Evolutionary conservation across 495 filamentous ascomycete genomes (phyloP), one percentile per base, ranked within the genome.

Genomic region (Aeminium ludgeri): DNA sequence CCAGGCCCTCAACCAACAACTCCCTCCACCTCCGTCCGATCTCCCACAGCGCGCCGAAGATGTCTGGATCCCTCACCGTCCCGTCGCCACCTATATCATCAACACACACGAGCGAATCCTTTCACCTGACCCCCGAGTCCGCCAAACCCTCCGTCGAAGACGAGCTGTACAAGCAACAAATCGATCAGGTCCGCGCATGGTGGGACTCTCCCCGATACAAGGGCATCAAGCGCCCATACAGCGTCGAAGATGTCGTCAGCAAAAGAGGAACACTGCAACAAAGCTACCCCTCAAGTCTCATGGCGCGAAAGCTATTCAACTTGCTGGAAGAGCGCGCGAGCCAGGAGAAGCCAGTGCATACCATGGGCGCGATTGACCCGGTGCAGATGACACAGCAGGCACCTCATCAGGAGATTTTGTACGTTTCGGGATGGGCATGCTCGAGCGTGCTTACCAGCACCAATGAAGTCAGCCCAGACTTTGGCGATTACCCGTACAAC

Each of bases 361-460:
- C 86, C 0, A 83, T 97, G 80, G 89, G 89, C 44, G 91, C 87
- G 41, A 93, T 97, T 62, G 89, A 97, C 55, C 89, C 89, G 12
- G 73, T 95, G 7, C 89, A 97, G 62, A 96, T 97, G 89, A 95
- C 91, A 20, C 89, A 97, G 60, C 91, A 96, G 65, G 91, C 89
- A 18, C 72, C 80, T 1, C 80, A 95, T 59, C 89, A 96, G 57
- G 91, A 97, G 60, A 79, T 93, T 4, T 69, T 97, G 13, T 97
- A 97, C 61, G 69, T 97, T 27, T 92, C 83, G 7, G 89, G 89
- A 32, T 97, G 89, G 89, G 89, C 91, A 2, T 96, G 91, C 62
- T 93, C 85, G 0, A 85, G 83, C 4, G 69, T 93, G 10, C 65
- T 97, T 17, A 96, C 91, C 0, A 78, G 73, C 1, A 95, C 89